A percentile compares a stretch with the other conserved stretches of the same genome.
phyloP scores from a whole-genome alignment of 495 filamentous ascomycete species.

The Aspergillus baeticus region DNA sequence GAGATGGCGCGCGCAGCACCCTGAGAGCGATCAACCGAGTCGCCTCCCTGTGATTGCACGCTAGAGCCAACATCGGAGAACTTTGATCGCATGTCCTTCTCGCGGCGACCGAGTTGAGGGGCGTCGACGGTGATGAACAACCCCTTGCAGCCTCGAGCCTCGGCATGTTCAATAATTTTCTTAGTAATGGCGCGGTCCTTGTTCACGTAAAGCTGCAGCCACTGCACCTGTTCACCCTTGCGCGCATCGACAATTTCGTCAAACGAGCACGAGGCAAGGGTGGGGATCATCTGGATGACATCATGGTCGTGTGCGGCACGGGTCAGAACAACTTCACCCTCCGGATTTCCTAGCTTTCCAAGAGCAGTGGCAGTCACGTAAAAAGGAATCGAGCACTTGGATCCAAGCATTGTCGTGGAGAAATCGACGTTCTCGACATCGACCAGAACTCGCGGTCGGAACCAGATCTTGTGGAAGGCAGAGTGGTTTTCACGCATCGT shows the following conservation, averaged over 20 bases:
- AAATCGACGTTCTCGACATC: conserved; percentile 86
- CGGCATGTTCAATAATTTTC: conserved; percentile 87
- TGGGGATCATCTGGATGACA: conserved; percentile 96
- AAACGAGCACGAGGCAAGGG: conserved; percentile 95
- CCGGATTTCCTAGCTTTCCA: conserved; percentile 84
- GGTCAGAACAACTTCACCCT: conserved; percentile 90
- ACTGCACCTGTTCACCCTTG: conserved; percentile 80
- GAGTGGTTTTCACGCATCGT: conserved; percentile 96
- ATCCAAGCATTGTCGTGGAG: conserved; percentile 86
- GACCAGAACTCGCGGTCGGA: conserved; percentile 80
- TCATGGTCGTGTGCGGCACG: conserved; percentile 79
- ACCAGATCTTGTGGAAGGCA: conserved; percentile 98
- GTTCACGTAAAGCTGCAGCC: conserved; percentile 99
- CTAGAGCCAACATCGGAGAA: conserved; percentile 83
- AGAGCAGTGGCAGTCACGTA: conserved; percentile 92
- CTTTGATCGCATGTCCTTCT: conserved; percentile 94
- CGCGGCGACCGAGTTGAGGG: conserved; percentile 88
- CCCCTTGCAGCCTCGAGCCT: conserved; percentile 88
- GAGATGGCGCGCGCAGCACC: conserved; percentile 92
- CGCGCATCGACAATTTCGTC: conserved; percentile 93
- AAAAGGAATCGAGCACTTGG: conserved; percentile 77
- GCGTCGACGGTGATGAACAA: conserved; percentile 99
- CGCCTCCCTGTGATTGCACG: conserved; percentile 65
- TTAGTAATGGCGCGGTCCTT: conserved; percentile 90
- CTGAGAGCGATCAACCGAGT: conserved; percentile 76